A percentile compares a stretch with the other conserved stretches of the same genome.
Evolutionary conservation across 768 basidiomycete species (phyloP).

Genomic region (Lactarius akahatsu): DNA sequence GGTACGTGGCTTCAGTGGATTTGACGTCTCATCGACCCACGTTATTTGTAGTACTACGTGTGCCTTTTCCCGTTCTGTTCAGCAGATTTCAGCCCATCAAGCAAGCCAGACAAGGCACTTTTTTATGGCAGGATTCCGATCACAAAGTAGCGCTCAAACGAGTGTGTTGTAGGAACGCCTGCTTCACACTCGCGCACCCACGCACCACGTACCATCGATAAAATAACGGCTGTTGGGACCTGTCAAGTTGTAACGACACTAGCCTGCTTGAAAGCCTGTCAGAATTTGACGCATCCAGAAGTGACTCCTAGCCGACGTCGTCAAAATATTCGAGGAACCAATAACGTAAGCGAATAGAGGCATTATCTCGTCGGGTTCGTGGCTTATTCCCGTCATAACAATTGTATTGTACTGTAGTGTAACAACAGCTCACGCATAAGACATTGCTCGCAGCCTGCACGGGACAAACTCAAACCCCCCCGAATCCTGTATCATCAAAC

Average conservation of each 20-base stretch:
- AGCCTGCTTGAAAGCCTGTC: neutral
- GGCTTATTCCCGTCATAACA: neutral
- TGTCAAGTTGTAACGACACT: neutral
- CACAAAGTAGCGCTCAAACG: neutral
- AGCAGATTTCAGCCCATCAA: neutral
- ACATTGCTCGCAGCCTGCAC: neutral
- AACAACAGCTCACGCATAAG: neutral
- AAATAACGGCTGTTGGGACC: neutral
- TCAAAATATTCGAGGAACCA: neutral
- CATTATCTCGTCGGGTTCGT: neutral
- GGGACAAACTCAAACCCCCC: neutral
- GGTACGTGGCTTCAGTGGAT: constrained; percentile 8
- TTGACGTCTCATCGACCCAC: neutral
- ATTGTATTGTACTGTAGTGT: neutral
- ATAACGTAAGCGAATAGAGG: neutral
- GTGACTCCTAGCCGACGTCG: neutral
- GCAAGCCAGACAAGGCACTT: neutral
- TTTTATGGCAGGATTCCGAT: constrained; percentile 5
- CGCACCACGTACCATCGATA: neutral
- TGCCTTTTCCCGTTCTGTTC: constrained; percentile 10
- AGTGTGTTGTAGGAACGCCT: neutral
- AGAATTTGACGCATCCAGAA: no score
- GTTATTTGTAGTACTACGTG: constrained; percentile 13
- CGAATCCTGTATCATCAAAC: neutral
- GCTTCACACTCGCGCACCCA: neutral